Evolutionary conservation across 306 rosid species (phyloP), one percentile per base, ranked within the genome.

Genomic region (Quercus variabilis): DNA sequence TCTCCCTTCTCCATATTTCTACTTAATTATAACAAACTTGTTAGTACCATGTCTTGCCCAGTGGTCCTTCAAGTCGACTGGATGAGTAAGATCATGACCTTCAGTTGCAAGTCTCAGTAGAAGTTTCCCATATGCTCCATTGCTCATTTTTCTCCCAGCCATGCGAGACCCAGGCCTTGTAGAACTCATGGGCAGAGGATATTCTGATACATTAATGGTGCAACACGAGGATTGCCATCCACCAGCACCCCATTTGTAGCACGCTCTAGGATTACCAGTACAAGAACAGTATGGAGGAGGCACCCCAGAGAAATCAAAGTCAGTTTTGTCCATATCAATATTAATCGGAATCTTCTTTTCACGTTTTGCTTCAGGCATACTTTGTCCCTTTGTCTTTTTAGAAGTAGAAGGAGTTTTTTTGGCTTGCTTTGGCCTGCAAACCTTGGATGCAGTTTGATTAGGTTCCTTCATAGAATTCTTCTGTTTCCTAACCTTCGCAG

Each of bases 41-140:
- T 77, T 77, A 17, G 80, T 77, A 35, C 80, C 80, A 35, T 77
- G 80, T 55, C 80, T 77, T 54, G 80, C 80, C 80, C 80, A 77
- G 51, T 77, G 80, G 21, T 67, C 33, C 74, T 77, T 77, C 80
- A 77, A 68, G 65, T 77, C 80, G 35, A 77, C 74, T n/a, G 80
- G 54, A 77, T 33, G 64, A 51, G 74, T n/a, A 54, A 77, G 74
- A 77, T 77, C 80, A 77, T 55, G 54, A 20, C 80, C 80, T 55
- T 77, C 68, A n/a, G 80, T 19, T 25, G 74, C 80, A 33, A 77
- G 80, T 55, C 55, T 67, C 54, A 77, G 46, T 18, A 77, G 52
- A 77, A 77, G 75, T 55, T 77, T 77, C 67, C 46, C 74, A 26
- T 77, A 77, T 19, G 74, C 80, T 68, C 80, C 80, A 19, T 77